Percentiles rank a stretch among this genome's conserved stretches.
Evolutionary conservation across 1,284 basidiomycete species (phyloP).

Genomic region (Leccinum subspadiceum): DNA sequence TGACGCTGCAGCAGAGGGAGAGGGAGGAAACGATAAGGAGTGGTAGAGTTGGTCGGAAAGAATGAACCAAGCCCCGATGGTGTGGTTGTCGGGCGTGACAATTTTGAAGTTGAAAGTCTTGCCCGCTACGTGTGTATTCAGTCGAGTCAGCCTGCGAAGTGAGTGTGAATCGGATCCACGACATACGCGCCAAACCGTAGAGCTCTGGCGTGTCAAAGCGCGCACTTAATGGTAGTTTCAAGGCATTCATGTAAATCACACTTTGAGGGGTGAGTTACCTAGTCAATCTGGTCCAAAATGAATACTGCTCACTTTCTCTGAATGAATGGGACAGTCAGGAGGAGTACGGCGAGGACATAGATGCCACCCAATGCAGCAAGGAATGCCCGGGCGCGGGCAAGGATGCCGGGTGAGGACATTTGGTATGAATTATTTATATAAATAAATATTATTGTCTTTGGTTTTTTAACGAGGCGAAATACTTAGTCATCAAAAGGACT

Average conservation of each 20-base stretch:
- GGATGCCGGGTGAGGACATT: too few species aligned
- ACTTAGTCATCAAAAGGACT: too few species aligned
- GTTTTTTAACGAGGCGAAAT: too few species aligned
- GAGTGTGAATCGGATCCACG: background rate
- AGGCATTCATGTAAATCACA: constrained; percentile 64
- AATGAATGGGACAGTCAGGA: constrained; percentile 61
- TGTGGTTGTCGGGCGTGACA: constrained; percentile 72
- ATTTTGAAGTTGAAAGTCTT: constrained; percentile 77
- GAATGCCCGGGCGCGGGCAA: too few species aligned
- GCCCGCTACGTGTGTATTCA: constrained; percentile 49
- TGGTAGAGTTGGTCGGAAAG: constrained; percentile 72
- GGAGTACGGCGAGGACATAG: too few species aligned
- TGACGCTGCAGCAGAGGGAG: constrained; percentile 33
- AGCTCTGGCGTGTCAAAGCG: constrained; percentile 68
- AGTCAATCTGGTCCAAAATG: background rate
- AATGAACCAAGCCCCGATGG: constrained; percentile 88
- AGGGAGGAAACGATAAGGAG: constrained; percentile 37
- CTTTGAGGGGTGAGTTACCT: constrained; percentile 31
- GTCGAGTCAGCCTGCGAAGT: constrained; percentile 2
- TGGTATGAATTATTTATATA: too few species aligned
- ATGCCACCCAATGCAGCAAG: too few species aligned
- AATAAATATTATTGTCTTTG: too few species aligned
- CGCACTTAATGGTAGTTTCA: constrained; percentile 64
- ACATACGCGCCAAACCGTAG: constrained; percentile 82
- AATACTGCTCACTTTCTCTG: constrained; percentile 67